phyloP scores from a whole-genome alignment of 805 yeast species.

The Candida orba region DNA sequence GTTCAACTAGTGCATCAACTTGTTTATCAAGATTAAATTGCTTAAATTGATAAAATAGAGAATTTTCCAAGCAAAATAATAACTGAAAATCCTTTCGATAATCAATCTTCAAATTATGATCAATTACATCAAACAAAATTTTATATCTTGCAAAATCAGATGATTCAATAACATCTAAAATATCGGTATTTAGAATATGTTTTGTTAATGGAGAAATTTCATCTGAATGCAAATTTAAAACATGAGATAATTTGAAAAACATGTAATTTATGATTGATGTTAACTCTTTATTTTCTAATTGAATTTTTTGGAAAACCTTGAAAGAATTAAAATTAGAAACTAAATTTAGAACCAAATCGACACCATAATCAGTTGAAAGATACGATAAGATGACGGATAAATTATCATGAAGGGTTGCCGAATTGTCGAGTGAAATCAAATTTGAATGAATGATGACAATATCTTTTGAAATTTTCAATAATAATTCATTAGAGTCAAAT shows the following conservation, averaged over 20 bases:
- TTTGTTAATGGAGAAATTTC: background rate
- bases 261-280: constrained; percentile 6
- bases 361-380: constrained; percentile 5
- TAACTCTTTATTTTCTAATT: constrained; percentile 2
- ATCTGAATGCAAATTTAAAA: background rate
- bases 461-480: constrained; percentile 10
- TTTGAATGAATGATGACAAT: constrained; percentile 4
- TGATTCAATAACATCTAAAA: constrained; percentile 11
- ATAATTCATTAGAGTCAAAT: constrained; percentile 7
- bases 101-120: constrained; percentile 19
- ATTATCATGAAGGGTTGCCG: background rate
- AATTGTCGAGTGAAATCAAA: background rate
- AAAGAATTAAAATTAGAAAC: constrained; percentile 7
- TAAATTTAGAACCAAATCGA: constrained; percentile 10
- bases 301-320: constrained; percentile 2
- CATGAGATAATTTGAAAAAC: constrained; percentile 10
- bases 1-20: constrained; percentile 10
- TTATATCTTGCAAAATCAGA: constrained; percentile 17
- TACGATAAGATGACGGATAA: constrained; percentile 7
- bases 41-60: constrained; percentile 4
- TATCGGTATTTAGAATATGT: constrained; percentile 8
- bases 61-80: constrained; percentile 8
- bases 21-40: constrained; percentile 14
- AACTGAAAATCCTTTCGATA: constrained; percentile 15
- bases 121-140: constrained; percentile 20